Evolutionary conservation across 768 basidiomycete species (phyloP).

Genomic region (Boletus speciosus): DNA sequence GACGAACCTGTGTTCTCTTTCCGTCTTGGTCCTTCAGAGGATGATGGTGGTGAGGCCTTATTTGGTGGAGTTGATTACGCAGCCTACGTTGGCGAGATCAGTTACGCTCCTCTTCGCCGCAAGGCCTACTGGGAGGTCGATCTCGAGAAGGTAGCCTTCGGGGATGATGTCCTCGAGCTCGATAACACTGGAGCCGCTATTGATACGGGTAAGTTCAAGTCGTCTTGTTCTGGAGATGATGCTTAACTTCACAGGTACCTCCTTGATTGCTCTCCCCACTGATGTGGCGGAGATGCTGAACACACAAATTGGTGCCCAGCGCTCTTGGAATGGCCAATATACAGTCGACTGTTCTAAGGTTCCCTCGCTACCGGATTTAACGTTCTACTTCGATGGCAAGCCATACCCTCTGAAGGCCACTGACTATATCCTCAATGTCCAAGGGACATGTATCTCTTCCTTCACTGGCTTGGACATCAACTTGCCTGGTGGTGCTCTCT

Average conservation of each 20-base stretch:
- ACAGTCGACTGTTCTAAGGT: slow-evolving; percentile 85
- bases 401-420: slow-evolving; percentile 73
- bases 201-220: slow-evolving; percentile 62
- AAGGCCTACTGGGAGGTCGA: slow-evolving; percentile 99
- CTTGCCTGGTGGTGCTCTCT: slow-evolving; percentile 71
- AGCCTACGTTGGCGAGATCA: slow-evolving; percentile 77
- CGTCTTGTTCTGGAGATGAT: slow-evolving; percentile 1
- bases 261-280: slow-evolving; percentile 87
- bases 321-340: slow-evolving; percentile 96
- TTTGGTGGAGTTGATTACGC: slow-evolving; percentile 85
- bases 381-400: slow-evolving; percentile 81
- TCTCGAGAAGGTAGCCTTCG: slow-evolving; percentile 81
- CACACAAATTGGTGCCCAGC: slow-evolving; percentile 88
- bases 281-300: slow-evolving; percentile 99
- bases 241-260: slow-evolving; percentile 59
- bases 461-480: slow-evolving; percentile 93
- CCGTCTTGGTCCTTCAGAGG: slow-evolving; percentile 82
- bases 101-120: slow-evolving; percentile 86
- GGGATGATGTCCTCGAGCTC: slow-evolving; percentile 82
- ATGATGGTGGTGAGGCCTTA: slow-evolving; percentile 84
- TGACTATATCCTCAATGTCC: slow-evolving; percentile 89
- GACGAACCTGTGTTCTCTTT: slow-evolving; percentile 91
- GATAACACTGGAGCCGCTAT: slow-evolving; percentile 93
- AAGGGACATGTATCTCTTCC: slow-evolving; percentile 90
- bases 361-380: slow-evolving; percentile 75